phyloP scores from a whole-genome alignment of 192 early-diverging fungal genomes.

The Backusella tarrabulga region DNA sequence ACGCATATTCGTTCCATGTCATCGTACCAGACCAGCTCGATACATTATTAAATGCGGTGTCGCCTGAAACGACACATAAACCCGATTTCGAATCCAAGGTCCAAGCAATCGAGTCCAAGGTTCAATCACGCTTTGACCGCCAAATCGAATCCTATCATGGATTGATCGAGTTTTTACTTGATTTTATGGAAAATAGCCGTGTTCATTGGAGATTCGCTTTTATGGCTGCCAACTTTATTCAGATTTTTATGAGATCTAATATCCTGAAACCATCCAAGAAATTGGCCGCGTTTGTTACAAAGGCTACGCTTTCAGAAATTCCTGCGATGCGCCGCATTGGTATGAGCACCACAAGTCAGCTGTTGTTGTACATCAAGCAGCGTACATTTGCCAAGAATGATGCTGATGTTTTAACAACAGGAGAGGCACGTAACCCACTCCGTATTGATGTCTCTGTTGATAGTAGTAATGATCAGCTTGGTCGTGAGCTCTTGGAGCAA shows the following conservation, averaged over 20 bases:
- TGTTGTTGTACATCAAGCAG: slow-evolving; percentile 72
- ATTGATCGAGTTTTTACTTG: slow-evolving; percentile 48
- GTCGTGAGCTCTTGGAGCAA: slow-evolving; percentile 19
- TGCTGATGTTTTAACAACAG: slow-evolving; percentile 39
- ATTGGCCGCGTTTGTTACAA: slow-evolving; percentile 56
- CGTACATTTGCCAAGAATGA: slow-evolving; percentile 55
- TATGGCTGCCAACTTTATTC: slow-evolving; percentile 80
- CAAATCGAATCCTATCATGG: slow-evolving; percentile 42
- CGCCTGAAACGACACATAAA: slow-evolving; percentile 3
- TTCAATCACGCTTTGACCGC: neutral
- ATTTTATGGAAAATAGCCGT: slow-evolving; percentile 54
- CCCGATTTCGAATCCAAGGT: neutral
- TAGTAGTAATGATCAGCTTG: neutral
- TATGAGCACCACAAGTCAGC: slow-evolving; percentile 53
- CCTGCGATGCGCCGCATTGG: slow-evolving; percentile 69
- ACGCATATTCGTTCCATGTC: slow-evolving; percentile 46
- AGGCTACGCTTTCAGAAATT: slow-evolving; percentile 68
- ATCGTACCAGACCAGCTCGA: slow-evolving; percentile 33
- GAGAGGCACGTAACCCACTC: slow-evolving; percentile 44
- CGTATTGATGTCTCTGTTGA: neutral
- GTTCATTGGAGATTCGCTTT: slow-evolving; percentile 83
- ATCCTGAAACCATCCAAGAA: slow-evolving; percentile 48
- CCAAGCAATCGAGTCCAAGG: neutral
- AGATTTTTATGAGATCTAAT: slow-evolving; percentile 65
- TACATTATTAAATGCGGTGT: neutral